Evolutionary conservation across 2,329 filamentous ascomycete species (phyloP), one percentile per base, ranked within the genome.

Genomic region (Phaeosphaeria sp.): DNA sequence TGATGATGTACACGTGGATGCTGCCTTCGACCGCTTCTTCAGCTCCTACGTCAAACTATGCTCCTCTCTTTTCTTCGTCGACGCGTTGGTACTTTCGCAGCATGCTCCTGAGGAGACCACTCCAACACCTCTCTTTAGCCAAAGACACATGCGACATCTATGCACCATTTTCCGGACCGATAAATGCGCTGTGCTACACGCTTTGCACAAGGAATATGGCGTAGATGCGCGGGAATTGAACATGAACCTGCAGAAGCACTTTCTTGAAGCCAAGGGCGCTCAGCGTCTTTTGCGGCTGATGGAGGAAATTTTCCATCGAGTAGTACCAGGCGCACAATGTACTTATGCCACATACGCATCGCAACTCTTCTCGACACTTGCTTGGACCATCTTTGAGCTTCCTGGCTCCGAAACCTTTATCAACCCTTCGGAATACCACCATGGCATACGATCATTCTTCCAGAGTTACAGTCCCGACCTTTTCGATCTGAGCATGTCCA

Each of bases 71-170:
- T 42, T 74, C 0, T 60, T 65, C 44, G 68, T 69, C 9, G 74
- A 77, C 48, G 58, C 63, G 15, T 50, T 62, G 15, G 50, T 69
- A 25, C 58, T 77, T 15, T 66, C 63, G 13, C 56, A 53, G 15
- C 55, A 54, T 30, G 54, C 59, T 6, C 25, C 59, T 7, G 65
- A 65, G 13, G 68, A 67, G 42, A 47, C 56, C 15, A 68, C 62
- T 46, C 51, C 57, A 11, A 53, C 52, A 17, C 56, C 61, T 18
- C 52, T 76, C n/a, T 46, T 76, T 13, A 66, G 62, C 58, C 60
- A 66, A 21, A 74, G 67, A 55, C 74, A 77, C 56, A 33, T 77
- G 17, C 66, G 67, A 15, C 59, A 69, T 15, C 42, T 75, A 11
- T 46, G 55, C 46, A 55, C 58, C 11, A 63, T 76, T 6, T 48